Percentiles rank a stretch among this genome's conserved stretches.
These are phyloP conservation scores for Kwoniella heveanensis DNA, from an alignment of 768 basidiomycete species.

Conservation along the genomic window DNA sequence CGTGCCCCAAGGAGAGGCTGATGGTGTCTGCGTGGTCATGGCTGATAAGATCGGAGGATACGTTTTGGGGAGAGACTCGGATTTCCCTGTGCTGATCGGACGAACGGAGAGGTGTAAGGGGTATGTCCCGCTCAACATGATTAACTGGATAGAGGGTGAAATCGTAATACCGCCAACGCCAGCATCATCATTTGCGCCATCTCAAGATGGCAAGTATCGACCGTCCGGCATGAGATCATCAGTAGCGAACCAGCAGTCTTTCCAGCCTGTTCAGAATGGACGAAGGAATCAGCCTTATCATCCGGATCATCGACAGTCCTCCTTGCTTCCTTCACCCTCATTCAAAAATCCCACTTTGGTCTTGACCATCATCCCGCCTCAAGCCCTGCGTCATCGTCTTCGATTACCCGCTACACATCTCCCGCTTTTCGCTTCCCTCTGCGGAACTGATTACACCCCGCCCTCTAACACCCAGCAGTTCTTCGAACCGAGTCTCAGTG, in stretches of 20 bases:
- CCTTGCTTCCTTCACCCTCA: slow-evolving; percentile 28
- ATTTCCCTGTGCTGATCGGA: slow-evolving; percentile 50
- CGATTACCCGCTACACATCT: slow-evolving; percentile 47
- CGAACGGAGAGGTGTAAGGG: slow-evolving; percentile 34
- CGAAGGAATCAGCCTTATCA: slow-evolving; percentile 2
- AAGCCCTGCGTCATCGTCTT: slow-evolving; percentile 42
- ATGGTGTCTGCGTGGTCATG: slow-evolving; percentile 46
- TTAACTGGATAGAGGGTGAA: slow-evolving; percentile 52
- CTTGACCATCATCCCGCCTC: slow-evolving; percentile 37
- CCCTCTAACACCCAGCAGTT: slow-evolving; percentile 30
- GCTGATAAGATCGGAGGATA: slow-evolving; percentile 51
- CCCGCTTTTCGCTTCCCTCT: slow-evolving; percentile 49
- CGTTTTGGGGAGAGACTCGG: slow-evolving; percentile 51
- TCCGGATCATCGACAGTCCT: slow-evolving; percentile 14
- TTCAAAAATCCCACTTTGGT: slow-evolving; percentile 35
- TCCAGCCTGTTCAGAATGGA: slow-evolving; percentile 15
- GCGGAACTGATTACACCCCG: slow-evolving; percentile 53
- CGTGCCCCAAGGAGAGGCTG: slow-evolving; percentile 53
- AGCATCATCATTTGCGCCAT: neutral
- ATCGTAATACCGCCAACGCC: slow-evolving; percentile 3
- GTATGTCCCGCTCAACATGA: slow-evolving; percentile 54
- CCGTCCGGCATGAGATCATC: neutral
- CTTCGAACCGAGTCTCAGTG: slow-evolving; percentile 34
- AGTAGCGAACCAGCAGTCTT: neutral
- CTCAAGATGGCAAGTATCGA: neutral